Percentiles rank a stretch among this genome's conserved stretches.
phyloP scores from a whole-genome alignment of 1,139 yeast species.

The Magnusiomyces ingens region DNA sequence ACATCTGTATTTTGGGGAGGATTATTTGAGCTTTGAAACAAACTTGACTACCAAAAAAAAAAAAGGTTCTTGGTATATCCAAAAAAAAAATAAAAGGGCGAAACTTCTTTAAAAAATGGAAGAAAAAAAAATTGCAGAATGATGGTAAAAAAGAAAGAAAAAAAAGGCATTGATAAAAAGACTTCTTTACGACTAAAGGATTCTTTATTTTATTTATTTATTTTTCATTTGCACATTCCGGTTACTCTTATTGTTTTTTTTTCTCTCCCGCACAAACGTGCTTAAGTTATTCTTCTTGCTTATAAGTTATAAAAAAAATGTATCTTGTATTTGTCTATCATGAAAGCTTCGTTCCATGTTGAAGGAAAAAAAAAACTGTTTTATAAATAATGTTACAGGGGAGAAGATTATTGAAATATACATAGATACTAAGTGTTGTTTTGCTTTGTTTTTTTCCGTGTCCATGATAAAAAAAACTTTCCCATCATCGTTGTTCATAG shows the following conservation, averaged over 20 bases:
- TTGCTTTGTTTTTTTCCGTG: not conserved
- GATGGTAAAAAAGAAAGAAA: not conserved
- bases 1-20: no score
- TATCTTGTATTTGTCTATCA: not conserved
- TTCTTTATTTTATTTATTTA: conserved; percentile 2
- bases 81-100: not conserved
- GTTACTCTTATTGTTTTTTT: conserved; percentile 1
- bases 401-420: not conserved
- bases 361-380: not conserved
- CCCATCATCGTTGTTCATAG: conserved; percentile 15
- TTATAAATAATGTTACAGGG: not conserved
- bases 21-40: not conserved
- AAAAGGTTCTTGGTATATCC: no score
- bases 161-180: not conserved
- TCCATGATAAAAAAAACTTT: no score
- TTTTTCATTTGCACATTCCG: not conserved
- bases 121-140: not conserved
- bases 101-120: not conserved
- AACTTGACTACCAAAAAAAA: no score
- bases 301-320: not conserved
- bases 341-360: not conserved
- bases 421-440: not conserved
- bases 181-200: no score
- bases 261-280: not conserved
- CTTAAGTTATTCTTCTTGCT: not conserved